A percentile compares a stretch with the other conserved stretches of the same genome.
phyloP scores from a whole-genome alignment of 129 eudicot species.

The Flaveria bidentis region DNA sequence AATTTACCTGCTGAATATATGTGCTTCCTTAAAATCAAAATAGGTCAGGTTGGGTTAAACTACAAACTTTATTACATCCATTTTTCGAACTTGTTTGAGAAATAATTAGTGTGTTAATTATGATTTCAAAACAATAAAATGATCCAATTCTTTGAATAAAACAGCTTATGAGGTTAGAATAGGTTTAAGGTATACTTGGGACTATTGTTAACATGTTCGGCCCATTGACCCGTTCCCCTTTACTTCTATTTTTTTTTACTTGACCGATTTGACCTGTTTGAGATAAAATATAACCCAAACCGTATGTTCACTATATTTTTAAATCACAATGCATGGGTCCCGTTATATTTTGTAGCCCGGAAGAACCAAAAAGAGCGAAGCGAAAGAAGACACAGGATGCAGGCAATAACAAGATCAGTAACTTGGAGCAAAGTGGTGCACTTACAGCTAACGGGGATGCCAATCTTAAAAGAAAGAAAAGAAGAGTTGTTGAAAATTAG shows the following conservation, averaged over 20 bases:
- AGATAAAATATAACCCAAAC: not conserved
- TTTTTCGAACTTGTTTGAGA: not conserved
- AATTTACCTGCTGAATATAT: not conserved
- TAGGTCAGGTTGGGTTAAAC: not conserved
- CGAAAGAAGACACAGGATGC: constrained; percentile 29
- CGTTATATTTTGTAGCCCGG: constrained; percentile 16
- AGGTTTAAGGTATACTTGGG: not conserved
- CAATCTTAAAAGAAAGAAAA: constrained; percentile 31
- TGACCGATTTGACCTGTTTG: not conserved
- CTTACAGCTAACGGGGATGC: constrained; percentile 26
- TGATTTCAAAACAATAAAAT: not conserved
- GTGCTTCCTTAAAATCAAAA: not conserved
- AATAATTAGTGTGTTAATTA: not conserved
- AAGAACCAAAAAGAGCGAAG: constrained; percentile 34
- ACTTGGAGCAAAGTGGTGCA: not conserved
- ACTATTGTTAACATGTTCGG: not conserved
- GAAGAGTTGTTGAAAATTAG: constrained; percentile 22
- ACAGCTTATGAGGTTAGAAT: not conserved
- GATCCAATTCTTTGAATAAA: not conserved
- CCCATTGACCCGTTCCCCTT: no score
- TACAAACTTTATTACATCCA: not conserved
- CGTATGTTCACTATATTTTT: not conserved
- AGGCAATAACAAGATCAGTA: not conserved
- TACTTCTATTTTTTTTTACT: not conserved
- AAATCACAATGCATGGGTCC: not conserved